Percentiles rank a stretch among this genome's conserved stretches.
Evolutionary conservation across 106 monocot genomes (phyloP).

Genomic region (Dactylorhiza incarnata): DNA sequence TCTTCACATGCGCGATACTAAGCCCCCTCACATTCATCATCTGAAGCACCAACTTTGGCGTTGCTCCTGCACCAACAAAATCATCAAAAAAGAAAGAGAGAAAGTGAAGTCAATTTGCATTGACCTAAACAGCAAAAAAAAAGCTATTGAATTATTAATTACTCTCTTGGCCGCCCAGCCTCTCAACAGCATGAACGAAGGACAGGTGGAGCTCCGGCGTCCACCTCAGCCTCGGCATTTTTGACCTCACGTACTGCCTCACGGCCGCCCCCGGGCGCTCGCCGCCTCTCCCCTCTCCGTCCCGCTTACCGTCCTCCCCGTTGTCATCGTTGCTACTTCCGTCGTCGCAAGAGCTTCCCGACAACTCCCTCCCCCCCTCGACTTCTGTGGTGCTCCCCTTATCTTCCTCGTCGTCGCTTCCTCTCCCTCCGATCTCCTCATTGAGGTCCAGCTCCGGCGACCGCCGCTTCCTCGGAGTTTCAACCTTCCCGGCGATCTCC

Average conservation of each 20-base stretch:
- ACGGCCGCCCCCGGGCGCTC: conserved; percentile 17
- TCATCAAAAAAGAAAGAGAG: background rate
- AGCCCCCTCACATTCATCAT: conserved; percentile 52
- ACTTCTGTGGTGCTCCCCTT: conserved; percentile 39
- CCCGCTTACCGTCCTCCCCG: conserved; percentile 14
- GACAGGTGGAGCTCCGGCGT: conserved; percentile 62
- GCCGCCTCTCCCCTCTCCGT: conserved; percentile 12
- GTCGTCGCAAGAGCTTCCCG: conserved; percentile 18
- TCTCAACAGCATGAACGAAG: conserved; percentile 63
- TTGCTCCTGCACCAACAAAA: conserved; percentile 32
- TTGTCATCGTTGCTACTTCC: conserved; percentile 4
- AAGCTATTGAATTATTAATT: conserved; percentile 1
- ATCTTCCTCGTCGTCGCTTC: conserved; percentile 29
- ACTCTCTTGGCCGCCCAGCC: conserved; percentile 79
- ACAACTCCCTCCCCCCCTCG: conserved; percentile 1
- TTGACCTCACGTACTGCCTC: conserved; percentile 70
- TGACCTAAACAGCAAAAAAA: background rate
- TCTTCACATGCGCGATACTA: conserved; percentile 51
- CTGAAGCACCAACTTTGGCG: conserved; percentile 54
- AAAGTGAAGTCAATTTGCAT: background rate
- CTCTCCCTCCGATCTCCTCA: conserved; percentile 12
- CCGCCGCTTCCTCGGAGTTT: background rate
- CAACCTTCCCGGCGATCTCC: conserved; percentile 28
- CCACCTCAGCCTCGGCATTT: conserved; percentile 63
- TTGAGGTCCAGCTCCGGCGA: conserved; percentile 49